These are phyloP conservation scores for Kodamaea sp. DNA, from an alignment of 1,139 yeast species.

Conservation along the genomic window DNA sequence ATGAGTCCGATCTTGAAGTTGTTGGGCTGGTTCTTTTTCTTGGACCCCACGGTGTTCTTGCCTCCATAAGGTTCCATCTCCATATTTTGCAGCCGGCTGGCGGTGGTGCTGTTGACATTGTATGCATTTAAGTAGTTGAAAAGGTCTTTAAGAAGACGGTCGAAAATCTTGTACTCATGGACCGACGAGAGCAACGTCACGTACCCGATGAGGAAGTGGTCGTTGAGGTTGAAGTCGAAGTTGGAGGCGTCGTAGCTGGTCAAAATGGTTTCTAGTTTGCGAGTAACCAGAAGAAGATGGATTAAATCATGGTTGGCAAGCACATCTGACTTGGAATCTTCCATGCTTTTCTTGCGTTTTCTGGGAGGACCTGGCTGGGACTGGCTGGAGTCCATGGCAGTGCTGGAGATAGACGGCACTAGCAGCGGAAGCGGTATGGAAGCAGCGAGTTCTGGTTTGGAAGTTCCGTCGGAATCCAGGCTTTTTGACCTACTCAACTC, in stretches of 20 bases:
- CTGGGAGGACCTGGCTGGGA: slow-evolving; percentile 3
- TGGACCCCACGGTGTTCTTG: background rate
- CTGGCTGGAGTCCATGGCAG: background rate
- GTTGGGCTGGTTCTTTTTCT: slow-evolving; percentile 10
- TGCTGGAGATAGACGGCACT: background rate
- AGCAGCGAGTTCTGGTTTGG: background rate
- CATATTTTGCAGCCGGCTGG: background rate
- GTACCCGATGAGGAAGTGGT: slow-evolving; percentile 37
- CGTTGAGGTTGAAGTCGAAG: slow-evolving; percentile 21
- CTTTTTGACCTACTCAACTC: too few species aligned
- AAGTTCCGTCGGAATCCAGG: background rate
- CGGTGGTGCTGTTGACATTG: slow-evolving; percentile 9
- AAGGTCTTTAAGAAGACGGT: slow-evolving; percentile 27
- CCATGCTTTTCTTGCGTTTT: slow-evolving; percentile 9
- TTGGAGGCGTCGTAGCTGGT: slow-evolving; percentile 18
- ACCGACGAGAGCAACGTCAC: slow-evolving; percentile 21
- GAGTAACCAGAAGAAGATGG: slow-evolving; percentile 37
- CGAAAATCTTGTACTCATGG: slow-evolving; percentile 19
- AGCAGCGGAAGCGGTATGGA: background rate
- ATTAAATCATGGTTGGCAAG: slow-evolving; percentile 25
- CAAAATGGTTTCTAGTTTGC: slow-evolving; percentile 28
- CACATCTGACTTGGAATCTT: slow-evolving; percentile 8
- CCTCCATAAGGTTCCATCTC: background rate
- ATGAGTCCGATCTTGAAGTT: slow-evolving; percentile 19
- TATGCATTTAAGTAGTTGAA: slow-evolving; percentile 27